Percentiles rank a stretch among this genome's conserved stretches.
phyloP scores from a whole-genome alignment of 148 eudicot genomes.

The Heliamphora exappendiculata region DNA sequence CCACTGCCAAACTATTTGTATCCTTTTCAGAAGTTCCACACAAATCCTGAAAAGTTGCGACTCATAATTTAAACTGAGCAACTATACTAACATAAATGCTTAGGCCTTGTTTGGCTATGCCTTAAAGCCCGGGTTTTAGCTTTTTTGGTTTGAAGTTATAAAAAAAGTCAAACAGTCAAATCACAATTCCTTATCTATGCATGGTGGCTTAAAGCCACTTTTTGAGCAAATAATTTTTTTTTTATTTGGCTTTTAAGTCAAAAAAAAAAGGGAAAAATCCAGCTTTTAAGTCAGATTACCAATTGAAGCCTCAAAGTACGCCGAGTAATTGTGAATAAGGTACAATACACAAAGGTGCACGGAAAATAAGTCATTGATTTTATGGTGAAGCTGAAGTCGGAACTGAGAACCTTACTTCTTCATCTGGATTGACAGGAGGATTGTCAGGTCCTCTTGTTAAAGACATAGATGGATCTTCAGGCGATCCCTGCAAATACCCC shows the following conservation, averaged over 20 bases:
- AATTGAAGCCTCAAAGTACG: too few relatives aligned
- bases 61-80: not conserved
- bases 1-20: slow-evolving; percentile 18
- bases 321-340: not conserved
- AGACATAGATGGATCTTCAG: slow-evolving; percentile 22
- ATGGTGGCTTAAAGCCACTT: too few relatives aligned
- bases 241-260: too few relatives aligned
- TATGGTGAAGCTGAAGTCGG: not conserved
- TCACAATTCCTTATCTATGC: too few relatives aligned
- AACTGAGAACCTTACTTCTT: slow-evolving; percentile 26
- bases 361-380: not conserved
- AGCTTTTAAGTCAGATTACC: too few relatives aligned
- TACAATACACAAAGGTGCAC: not conserved
- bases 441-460: slow-evolving; percentile 18
- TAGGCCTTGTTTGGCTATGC: too few relatives aligned
- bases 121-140: too few relatives aligned
- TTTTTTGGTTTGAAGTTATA: too few relatives aligned
- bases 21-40: slow-evolving; percentile 14
- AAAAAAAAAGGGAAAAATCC: too few relatives aligned
- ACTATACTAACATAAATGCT: too few relatives aligned
- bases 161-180: too few relatives aligned
- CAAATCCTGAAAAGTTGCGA: slow-evolving; percentile 16
- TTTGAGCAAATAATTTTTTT: too few relatives aligned
- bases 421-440: slow-evolving; percentile 16
- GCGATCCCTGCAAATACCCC: slow-evolving; percentile 21